Conservation (phyloP, 2,329 filamentous ascomycete genomes). For the Trichoderma guizhouense region DNA sequence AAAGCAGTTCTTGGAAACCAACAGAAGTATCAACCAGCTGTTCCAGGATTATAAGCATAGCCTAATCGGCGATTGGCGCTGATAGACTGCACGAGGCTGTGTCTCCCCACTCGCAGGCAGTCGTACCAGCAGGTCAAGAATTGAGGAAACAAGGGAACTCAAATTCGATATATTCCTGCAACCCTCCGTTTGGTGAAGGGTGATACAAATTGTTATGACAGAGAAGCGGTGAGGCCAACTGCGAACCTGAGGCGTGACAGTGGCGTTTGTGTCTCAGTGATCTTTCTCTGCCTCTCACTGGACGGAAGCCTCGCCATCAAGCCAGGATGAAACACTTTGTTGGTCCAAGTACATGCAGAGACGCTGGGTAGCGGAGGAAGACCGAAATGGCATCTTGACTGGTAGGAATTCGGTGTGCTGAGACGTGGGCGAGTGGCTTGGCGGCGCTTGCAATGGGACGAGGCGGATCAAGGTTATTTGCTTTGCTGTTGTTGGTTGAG, state of each 20-base stretch:
- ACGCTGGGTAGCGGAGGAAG: neutral
- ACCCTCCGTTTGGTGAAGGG: neutral
- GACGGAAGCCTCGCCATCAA: neutral
- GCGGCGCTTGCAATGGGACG: neutral
- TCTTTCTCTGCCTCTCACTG: neutral
- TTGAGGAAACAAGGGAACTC: neutral
- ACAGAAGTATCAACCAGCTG: neutral
- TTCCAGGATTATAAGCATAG: neutral
- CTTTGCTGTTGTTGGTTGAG: neutral
- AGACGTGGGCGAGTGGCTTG: neutral
- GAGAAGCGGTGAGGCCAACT: neutral
- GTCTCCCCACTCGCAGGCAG: neutral
- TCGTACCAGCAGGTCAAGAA: neutral
- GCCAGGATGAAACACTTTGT: neutral
- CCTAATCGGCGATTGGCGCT: neutral
- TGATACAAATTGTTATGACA: neutral
- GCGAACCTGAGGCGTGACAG: neutral
- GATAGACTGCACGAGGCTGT: neutral
- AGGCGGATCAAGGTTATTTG: neutral
- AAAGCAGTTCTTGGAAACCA: neutral
- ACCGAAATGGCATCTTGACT: neutral
- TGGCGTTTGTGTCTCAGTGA: neutral
- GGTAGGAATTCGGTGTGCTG: neutral
- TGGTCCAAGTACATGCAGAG: neutral
- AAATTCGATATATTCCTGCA: too few relatives aligned